Percentiles rank a stretch among this genome's conserved stretches.
Conservation (phyloP, 2,329 filamentous ascomycete species). For the Fusarium setosum region DNA sequence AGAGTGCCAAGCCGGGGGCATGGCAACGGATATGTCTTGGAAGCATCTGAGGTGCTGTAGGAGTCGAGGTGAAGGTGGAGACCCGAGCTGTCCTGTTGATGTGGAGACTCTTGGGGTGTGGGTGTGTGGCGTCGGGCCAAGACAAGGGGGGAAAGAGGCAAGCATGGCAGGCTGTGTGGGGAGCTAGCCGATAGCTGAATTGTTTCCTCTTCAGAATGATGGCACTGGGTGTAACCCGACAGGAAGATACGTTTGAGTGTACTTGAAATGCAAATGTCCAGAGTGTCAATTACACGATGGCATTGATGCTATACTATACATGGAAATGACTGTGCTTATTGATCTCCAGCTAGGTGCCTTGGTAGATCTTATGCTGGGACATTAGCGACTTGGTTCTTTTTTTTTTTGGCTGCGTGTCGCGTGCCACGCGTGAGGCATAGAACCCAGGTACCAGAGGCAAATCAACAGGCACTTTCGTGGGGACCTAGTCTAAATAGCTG, state of each 20-base stretch:
- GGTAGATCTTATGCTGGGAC: not conserved
- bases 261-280: too few relatives aligned
- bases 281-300: too few relatives aligned
- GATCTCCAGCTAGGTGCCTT: not conserved
- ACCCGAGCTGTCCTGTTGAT: not conserved
- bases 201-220: too few relatives aligned
- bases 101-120: not conserved
- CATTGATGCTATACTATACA: too few relatives aligned
- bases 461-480: too few relatives aligned
- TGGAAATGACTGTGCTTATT: not conserved
- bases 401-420: constrained; percentile 22
- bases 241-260: not conserved
- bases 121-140: constrained; percentile 1
- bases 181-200: not conserved
- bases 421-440: constrained; percentile 34
- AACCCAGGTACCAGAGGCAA: constrained; percentile 18
- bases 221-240: not conserved
- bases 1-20: constrained; percentile 36
- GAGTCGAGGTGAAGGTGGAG: constrained; percentile 16
- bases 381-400: not conserved
- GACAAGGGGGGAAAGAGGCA: not conserved
- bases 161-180: not conserved
- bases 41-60: constrained; percentile 6
- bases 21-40: constrained; percentile 30
- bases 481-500: too few relatives aligned